Evolutionary conservation across 495 filamentous ascomycete genomes (phyloP).

Genomic region (Glutinoglossum americanum): DNA sequence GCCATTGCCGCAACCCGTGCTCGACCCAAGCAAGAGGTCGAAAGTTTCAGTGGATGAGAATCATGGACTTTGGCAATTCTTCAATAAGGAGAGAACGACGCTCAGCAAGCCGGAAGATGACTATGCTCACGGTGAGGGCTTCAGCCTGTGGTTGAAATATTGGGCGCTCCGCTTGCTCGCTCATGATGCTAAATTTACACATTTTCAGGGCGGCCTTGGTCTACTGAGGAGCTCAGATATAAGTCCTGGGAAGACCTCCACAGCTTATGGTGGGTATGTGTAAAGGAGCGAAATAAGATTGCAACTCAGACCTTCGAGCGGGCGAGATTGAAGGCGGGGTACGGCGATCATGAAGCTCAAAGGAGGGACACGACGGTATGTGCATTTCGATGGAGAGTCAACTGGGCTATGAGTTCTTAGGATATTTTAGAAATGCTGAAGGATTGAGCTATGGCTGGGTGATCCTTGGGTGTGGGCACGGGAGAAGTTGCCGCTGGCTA

Average conservation of each 20-base stretch:
- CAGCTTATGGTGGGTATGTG: conserved; percentile 81
- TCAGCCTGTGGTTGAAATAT: not conserved
- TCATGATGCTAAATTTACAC: not conserved
- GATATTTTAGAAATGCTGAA: not conserved
- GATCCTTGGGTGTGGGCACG: not conserved
- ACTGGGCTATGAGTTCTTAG: not conserved
- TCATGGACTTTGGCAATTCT: conserved; percentile 92
- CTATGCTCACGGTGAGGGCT: conserved; percentile 35
- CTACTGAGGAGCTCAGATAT: conserved; percentile 60
- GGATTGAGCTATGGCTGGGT: not conserved
- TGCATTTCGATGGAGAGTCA: not conserved
- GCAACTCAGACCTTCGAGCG: conserved; percentile 53
- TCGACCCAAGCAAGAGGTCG: conserved; percentile 24
- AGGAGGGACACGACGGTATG: conserved; percentile 40
- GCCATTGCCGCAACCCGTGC: conserved; percentile 51
- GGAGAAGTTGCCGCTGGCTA: too few species aligned
- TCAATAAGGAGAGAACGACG: conserved; percentile 39
- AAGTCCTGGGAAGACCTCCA: conserved; percentile 93
- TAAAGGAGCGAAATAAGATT: conserved; percentile 78
- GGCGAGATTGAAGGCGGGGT: conserved; percentile 36
- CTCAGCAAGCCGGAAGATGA: conserved; percentile 48
- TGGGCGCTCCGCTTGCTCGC: not conserved
- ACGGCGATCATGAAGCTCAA: conserved; percentile 41
- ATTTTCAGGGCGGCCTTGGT: conserved; percentile 52
- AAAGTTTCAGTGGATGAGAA: conserved; percentile 37